Base-by-base conservation (phyloP, 192 early-diverging fungal species). In the Gonapodya prolifera region DNA sequence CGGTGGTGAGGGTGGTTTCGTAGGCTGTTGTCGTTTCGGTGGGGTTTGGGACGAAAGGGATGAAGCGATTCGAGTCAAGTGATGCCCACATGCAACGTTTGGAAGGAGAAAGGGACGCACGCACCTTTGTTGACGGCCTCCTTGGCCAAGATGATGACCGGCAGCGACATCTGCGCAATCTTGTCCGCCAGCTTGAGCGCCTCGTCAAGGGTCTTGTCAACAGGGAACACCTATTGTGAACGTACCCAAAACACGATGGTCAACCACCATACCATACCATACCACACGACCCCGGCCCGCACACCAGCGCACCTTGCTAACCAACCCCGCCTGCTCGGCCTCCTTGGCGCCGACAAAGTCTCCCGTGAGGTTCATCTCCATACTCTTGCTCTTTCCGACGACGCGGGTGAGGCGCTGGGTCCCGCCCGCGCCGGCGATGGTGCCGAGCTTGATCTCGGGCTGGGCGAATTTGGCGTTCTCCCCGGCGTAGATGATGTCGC, bases 401-500 rank as follows among this genome's bases (percentile, higher is more conserved):
- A 94, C 95, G 78, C 91, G 91, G 70, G 94, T 94, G 81, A 99
- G 87, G 69, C 92, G 81, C 70, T 90, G 83, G n/a, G 85, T 88
- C 31, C 87, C 87, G 69, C 84, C 87, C 36, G 83, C 88, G 76
- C 92, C 97, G 13, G 97, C 95, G 36, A 99, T 97, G n/a, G 91
- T 92, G 81, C 96, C 97, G 45, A 99, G 90, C 83, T 94, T 99
- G 85, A 99, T 98, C 81, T 99, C 97, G 33, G 97, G 97, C 85
- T 99, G 97, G 30, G 95, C 97, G 83, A 99, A 99, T 35, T 91
- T 89, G 34, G 97, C 97, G 79, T 91, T 94, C 75, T 96, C 95
- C 79, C 97, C 97, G 70, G 97, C 97, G 80, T 99, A 99, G 85
- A 99, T 97, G 82, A 98, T 94, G 83, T 99, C 87, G 84, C 93